Base-by-base conservation (phyloP, 495 filamentous ascomycete species). In the Elasticomyces elasticus region DNA sequence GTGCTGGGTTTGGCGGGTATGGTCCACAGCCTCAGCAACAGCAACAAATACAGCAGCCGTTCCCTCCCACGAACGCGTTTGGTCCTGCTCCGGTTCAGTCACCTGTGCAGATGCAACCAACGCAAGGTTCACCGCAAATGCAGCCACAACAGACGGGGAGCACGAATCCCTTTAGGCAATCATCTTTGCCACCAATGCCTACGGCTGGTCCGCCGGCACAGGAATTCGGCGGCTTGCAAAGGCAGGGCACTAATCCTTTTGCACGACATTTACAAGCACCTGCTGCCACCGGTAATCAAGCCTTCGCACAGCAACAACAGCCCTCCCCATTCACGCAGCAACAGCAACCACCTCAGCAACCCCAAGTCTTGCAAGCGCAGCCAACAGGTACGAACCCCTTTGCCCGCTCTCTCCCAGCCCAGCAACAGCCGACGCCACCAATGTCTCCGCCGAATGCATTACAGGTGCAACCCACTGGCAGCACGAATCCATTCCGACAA, bases 401-500 rank as follows among this genome's bases (percentile, higher is more conserved):
- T 66, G 83, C 86, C 2, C 82, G 77, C 58, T 69, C 73, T 27
- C 66, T 71, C 38, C 52, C 59, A 27, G 52, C 56, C 1, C 62
- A 57, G 54, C 74, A 73, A 60, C 69, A 71, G 20, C 72, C 59
- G 47, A 75, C 70, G 43, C 68, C 66, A 33, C 20, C 24, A 17
- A 7, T 45, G 42, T 40, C 42, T 4, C 19, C 42, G 4, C 42
- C 42, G 5, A 45, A 7, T 22, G 42, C 42, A 23, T 27, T 49
- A 5, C 80, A 80, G 54, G 72, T 76, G 17, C 81, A 84, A 54
- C 79, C 82, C 3, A 95, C 92, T 1, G 91, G 89, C 7, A 89
- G 82, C 62, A 97, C 91, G 15, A 97, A 97, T 66, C 91, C 91
- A 1, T 96, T 97, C 79, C 79, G 91, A 9, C 88, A 95, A 66